Evolutionary conservation across 805 yeast species (phyloP), one percentile per base, ranked within the genome.

Genomic region (Sungouiella blattae): DNA sequence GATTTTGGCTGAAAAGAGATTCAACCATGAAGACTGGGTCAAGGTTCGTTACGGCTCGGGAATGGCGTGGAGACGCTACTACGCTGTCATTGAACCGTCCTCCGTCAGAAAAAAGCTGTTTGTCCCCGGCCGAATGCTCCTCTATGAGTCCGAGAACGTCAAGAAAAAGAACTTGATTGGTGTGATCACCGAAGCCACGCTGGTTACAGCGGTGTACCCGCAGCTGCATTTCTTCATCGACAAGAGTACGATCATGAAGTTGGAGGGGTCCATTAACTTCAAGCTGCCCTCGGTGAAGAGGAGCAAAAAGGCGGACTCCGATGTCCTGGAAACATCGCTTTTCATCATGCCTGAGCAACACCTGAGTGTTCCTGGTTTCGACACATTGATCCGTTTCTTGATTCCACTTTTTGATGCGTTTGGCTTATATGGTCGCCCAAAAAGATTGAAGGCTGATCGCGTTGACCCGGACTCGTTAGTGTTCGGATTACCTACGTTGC

Each of bases 31-130:
- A 58, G 96, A 89, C 52, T 91, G 96, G 97, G 88, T 84, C 28
- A 76, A 88, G 56, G 95, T 93, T 12, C 72, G 98, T 46, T 93
- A 91, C 59, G 98, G 98, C 13, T 77, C 93, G 7, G 98, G 98
- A 16, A 87, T 87, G 95, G 96, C 97, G 1, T 93, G 97, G 97
- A 85, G 82, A 54, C 74, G 95, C 40, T 91, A 96, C 54, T 93
- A 77, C 66, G 91, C 95, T 3, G 96, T 89, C 8, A 75, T 91
- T 37, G 85, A 84, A 47, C 89, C 89, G 46, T 65, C 88, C 49
- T 45, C 66, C 25, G 53, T 71, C 50, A 79, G 67, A 55, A 62
- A 52, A 56, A 75, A 62, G 58, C 61, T 50, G 45, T 71, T 58
- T 47, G 68, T 41, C 44, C 68, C 75, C 11, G 96, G 96, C 20